These are phyloP conservation scores for Viridothelium virens DNA, from an alignment of 495 filamentous ascomycete species.

Conservation along the genomic window DNA sequence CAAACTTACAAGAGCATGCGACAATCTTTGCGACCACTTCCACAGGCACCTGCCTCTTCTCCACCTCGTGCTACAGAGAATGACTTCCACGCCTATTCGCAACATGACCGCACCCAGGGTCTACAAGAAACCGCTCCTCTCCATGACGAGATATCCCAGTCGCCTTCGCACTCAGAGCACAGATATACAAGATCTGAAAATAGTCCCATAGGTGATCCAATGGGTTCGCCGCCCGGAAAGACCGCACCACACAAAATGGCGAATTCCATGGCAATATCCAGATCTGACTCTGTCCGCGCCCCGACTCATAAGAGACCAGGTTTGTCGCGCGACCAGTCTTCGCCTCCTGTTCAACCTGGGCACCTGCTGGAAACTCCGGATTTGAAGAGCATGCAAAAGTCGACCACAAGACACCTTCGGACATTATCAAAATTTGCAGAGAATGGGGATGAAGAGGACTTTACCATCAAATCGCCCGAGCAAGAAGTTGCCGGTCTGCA, in stretches of 20 bases:
- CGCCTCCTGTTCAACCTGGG: background rate
- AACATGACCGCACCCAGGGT: background rate
- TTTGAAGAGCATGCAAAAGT: constrained; percentile 68
- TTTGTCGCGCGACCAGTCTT: constrained; percentile 13
- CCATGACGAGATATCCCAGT: constrained; percentile 6
- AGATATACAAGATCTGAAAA: constrained; percentile 18
- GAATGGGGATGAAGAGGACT: constrained; percentile 64
- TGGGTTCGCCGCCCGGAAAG: constrained; percentile 26
- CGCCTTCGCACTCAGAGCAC: constrained; percentile 11
- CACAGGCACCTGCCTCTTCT: constrained; percentile 54
- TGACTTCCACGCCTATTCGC: constrained; percentile 13
- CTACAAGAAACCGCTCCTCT: constrained; percentile 7
- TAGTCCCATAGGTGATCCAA: background rate
- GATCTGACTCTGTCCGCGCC: constrained; percentile 34
- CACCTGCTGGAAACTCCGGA: constrained; percentile 46
- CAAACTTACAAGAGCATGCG: constrained; percentile 60
- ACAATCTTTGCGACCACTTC: constrained; percentile 68
- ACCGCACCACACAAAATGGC: constrained; percentile 22
- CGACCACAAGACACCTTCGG: constrained; percentile 78
- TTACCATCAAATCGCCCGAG: constrained; percentile 61
- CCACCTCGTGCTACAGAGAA: constrained; percentile 29
- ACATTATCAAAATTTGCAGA: constrained; percentile 80
- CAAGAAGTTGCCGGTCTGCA: constrained; percentile 82
- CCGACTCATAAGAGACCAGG: constrained; percentile 24
- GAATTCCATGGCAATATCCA: constrained; percentile 29